Base-by-base conservation (phyloP, 495 filamentous ascomycete species). In the Massariosphaeria phaeospora region DNA sequence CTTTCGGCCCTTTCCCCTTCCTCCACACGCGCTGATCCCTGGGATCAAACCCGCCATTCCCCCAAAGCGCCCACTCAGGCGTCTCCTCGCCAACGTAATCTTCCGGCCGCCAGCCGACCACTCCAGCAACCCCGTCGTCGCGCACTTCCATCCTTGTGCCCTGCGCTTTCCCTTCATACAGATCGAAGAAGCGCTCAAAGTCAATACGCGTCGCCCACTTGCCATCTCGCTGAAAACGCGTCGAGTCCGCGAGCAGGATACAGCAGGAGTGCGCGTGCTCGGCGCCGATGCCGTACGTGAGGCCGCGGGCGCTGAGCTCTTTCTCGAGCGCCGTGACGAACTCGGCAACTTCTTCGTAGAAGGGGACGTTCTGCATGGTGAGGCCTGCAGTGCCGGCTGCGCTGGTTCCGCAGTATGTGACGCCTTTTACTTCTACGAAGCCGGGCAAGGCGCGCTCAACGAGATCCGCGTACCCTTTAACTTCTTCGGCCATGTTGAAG, bases 221-320 rank as follows among this genome's bases (percentile, higher is more conserved):
- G 0, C 82, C 84, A 43, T 87, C 75, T 7, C 79, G 73, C 26
- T 74, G 72, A 71, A 96, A 97, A 9, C 88, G 70, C 39, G 83
- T 79, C 55, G 84, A 85, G 55, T 69, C 65, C 1, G 88, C 91
- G 31, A 97, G 75, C 30, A 97, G 73, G 12, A 90, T 82, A 63
- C 91, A 97, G 72, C 91, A 97, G 63, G 86, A 91, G 69, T 97
- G 91, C 11, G 85, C 85, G 67, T 97, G 91, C 71, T 97, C 91
- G 4, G 91, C 91, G 1, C 87, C 91, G 59, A 97, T 89, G 0
- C 91, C 91, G 55, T 97, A 96, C 1, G 75, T 72, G 35, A 96
- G 67, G 0, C 87, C 88, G 11, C 88, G 72, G 45, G 75, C 76
- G 18, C 70, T 67, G 13, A 96, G 73, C 51, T 84, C 85, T 11